phyloP scores from a whole-genome alignment of 2,329 filamentous ascomycete species.

The Xylariales sp. region DNA sequence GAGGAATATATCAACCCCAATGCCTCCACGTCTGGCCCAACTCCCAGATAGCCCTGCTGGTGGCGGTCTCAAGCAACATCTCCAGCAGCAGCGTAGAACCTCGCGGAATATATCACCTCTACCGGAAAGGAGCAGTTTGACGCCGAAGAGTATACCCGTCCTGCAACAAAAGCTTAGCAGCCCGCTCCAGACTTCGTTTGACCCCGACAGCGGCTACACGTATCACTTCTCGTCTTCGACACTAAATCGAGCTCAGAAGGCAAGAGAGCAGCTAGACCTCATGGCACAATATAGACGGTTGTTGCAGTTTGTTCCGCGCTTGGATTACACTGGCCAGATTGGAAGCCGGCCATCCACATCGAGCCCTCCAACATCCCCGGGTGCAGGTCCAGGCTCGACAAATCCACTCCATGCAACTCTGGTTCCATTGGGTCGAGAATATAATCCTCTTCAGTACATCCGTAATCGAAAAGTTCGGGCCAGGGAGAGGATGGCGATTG shows the following conservation, averaged over 20 bases:
- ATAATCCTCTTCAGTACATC: slow-evolving; percentile 91
- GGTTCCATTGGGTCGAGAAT: slow-evolving; percentile 58
- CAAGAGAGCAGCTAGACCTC: slow-evolving; percentile 79
- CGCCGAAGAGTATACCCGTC: slow-evolving; percentile 36
- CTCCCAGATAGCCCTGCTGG: slow-evolving; percentile 48
- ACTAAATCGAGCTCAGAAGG: slow-evolving; percentile 75
- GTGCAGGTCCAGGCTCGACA: slow-evolving; percentile 14
- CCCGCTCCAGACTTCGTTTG: slow-evolving; percentile 44
- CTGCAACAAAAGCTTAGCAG: slow-evolving; percentile 36
- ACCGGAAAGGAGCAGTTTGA: slow-evolving; percentile 34
- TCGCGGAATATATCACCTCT: slow-evolving; percentile 60
- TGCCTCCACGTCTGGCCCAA: slow-evolving; percentile 46
- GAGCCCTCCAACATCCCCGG: slow-evolving; percentile 38
- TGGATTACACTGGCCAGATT: slow-evolving; percentile 44
- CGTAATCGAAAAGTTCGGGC: slow-evolving; percentile 84
- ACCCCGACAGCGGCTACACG: slow-evolving; percentile 45
- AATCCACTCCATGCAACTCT: slow-evolving; percentile 25
- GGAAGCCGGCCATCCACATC: slow-evolving; percentile 30
- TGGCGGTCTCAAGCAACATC: slow-evolving; percentile 60
- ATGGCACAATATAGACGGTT: slow-evolving; percentile 79
- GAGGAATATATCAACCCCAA: slow-evolving; percentile 48
- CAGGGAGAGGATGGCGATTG: slow-evolving; percentile 69
- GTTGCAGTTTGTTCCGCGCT: slow-evolving; percentile 71
- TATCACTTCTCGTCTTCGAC: slow-evolving; percentile 77
- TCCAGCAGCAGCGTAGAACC: slow-evolving; percentile 65